phyloP scores from a whole-genome alignment of 768 basidiomycete genomes.

The Phylloporus scabripes region DNA sequence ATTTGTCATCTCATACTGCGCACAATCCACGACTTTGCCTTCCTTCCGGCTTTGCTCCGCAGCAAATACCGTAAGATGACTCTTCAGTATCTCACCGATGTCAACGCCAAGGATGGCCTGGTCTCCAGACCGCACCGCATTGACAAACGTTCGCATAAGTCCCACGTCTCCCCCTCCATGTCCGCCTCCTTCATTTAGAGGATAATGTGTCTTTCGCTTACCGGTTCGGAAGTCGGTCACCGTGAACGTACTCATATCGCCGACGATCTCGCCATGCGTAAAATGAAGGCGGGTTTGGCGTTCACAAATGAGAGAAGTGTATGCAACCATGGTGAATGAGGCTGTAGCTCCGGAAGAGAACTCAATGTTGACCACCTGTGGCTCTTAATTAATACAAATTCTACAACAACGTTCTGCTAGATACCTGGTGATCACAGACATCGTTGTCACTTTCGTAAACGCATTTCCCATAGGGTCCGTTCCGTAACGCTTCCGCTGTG shows the following conservation, averaged over 20 bases:
- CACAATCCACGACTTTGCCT: conserved; percentile 65
- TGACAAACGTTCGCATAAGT: conserved; percentile 67
- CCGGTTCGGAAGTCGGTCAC: conserved; percentile 70
- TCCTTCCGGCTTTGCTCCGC: conserved; percentile 72
- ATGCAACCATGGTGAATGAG: conserved; percentile 88
- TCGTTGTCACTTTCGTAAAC: conserved; percentile 84
- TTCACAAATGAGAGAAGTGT: conserved; percentile 70
- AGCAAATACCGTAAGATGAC: conserved; percentile 83
- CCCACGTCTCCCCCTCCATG: conserved; percentile 85
- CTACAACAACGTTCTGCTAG: not conserved
- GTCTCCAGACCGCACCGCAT: conserved; percentile 61
- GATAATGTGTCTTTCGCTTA: conserved; percentile 39
- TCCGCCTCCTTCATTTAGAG: conserved; percentile 56
- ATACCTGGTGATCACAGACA: conserved; percentile 80
- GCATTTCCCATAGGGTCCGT: conserved; percentile 72
- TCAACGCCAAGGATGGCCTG: conserved; percentile 65
- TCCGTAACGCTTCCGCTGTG: conserved; percentile 62
- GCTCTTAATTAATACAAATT: not conserved
- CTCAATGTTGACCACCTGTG: conserved; percentile 77
- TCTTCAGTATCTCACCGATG: conserved; percentile 63
- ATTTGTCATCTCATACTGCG: conserved; percentile 54
- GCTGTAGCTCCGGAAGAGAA: conserved; percentile 77
- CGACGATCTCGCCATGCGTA: conserved; percentile 83
- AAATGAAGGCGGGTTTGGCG: conserved; percentile 85
- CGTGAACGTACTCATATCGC: conserved; percentile 72